Evolutionary conservation across 352 stramenopile species (phyloP).

Genomic region (Pythium monospermum): DNA sequence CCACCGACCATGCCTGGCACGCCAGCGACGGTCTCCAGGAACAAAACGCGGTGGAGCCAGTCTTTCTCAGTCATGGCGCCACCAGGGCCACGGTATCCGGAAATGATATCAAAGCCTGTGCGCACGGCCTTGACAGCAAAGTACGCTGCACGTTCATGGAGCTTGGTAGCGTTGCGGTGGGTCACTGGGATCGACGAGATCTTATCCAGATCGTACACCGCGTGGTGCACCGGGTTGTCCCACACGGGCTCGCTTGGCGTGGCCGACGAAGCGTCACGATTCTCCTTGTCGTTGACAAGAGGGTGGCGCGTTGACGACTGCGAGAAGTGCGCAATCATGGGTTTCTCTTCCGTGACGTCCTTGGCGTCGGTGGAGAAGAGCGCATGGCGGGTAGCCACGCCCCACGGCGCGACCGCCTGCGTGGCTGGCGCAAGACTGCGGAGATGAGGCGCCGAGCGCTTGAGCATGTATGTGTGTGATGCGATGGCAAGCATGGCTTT

Average conservation of each 20-base stretch:
- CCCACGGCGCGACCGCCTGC: too few species aligned
- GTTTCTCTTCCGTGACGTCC: conserved; percentile 20
- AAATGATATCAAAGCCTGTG: conserved; percentile 40
- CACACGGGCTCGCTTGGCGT: conserved; percentile 2
- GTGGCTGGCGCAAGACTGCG: too few species aligned
- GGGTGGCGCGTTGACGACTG: conserved; percentile 23
- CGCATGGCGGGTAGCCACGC: too few species aligned
- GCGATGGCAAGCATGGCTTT: too few species aligned
- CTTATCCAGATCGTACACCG: conserved; percentile 35
- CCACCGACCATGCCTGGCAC: conserved; percentile 70
- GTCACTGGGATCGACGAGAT: conserved; percentile 30
- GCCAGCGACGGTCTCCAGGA: conserved; percentile 72
- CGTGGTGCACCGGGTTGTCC: conserved; percentile 40
- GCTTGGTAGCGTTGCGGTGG: conserved; percentile 28
- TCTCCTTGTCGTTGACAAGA: neutral
- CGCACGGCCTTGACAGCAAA: conserved; percentile 41
- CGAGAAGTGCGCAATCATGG: conserved; percentile 27
- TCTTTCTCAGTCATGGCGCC: conserved; percentile 50
- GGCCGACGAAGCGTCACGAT: neutral
- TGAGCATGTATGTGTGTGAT: too few species aligned
- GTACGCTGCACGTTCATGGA: conserved; percentile 33
- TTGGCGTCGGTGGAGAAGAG: too few species aligned
- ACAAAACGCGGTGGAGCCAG: conserved; percentile 67
- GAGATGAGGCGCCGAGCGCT: too few species aligned
- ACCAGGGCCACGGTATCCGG: conserved; percentile 41